Evolutionary conservation across 23 red algal species (phyloP).

Genomic region (Gracilariopsis chorda): DNA sequence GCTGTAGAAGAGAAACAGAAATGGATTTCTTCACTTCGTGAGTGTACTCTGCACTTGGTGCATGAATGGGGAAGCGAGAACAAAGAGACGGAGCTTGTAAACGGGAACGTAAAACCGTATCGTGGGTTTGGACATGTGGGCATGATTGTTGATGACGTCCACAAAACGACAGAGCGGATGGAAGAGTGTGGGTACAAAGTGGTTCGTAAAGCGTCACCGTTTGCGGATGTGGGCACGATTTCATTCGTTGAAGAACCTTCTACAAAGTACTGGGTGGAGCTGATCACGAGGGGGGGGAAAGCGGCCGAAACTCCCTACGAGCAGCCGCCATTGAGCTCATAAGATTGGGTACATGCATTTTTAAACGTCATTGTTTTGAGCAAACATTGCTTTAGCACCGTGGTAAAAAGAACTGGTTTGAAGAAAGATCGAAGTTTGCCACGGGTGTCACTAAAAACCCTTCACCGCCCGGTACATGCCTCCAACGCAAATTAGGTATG

Average conservation of each 20-base stretch:
- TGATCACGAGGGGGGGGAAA: conserved; percentile 51
- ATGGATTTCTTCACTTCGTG: background rate
- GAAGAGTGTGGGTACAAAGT: conserved; percentile 65
- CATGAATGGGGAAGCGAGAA: conserved; percentile 69
- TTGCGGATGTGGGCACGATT: conserved; percentile 74
- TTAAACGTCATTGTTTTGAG: too few relatives aligned
- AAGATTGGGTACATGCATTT: too few relatives aligned
- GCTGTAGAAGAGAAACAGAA: background rate
- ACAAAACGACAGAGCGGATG: conserved; percentile 36
- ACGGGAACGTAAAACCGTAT: conserved; percentile 74
- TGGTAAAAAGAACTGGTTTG: too few relatives aligned
- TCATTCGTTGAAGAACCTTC: conserved; percentile 86
- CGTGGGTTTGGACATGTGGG: conserved; percentile 89
- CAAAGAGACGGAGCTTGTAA: conserved; percentile 11
- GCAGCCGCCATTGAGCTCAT: background rate
- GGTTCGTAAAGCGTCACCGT: conserved; percentile 72
- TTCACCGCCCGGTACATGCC: too few relatives aligned
- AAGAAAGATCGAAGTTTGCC: too few relatives aligned
- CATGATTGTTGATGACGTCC: conserved; percentile 76
- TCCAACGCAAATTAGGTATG: too few relatives aligned
- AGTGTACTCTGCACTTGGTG: conserved; percentile 20
- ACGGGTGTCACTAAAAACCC: too few relatives aligned
- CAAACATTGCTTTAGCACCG: too few relatives aligned
- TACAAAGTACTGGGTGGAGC: conserved; percentile 78
- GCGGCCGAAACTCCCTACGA: conserved; percentile 13